phyloP scores from a whole-genome alignment of 2,329 filamentous ascomycete species.

The Dactylellina drechsleri region DNA sequence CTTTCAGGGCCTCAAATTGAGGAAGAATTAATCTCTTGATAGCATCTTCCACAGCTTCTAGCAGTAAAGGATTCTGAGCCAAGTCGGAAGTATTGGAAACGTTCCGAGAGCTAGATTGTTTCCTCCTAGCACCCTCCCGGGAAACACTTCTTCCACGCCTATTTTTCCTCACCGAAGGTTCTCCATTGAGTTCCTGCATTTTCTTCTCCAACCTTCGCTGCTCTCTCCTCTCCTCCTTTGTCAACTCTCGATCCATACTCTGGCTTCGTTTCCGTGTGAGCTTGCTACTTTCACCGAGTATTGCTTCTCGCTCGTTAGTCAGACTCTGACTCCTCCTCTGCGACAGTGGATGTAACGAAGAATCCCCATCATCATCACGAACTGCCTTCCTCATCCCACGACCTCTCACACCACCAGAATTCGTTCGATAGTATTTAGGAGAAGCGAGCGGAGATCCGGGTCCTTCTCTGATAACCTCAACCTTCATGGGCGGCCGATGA shows the following conservation, averaged over 20 bases:
- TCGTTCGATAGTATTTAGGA: slow-evolving; percentile 37
- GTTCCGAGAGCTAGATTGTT: slow-evolving; percentile 63
- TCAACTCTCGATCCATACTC: slow-evolving; percentile 56
- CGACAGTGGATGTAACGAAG: slow-evolving; percentile 45
- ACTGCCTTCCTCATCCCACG: slow-evolving; percentile 23
- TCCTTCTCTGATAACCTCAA: slow-evolving; percentile 52
- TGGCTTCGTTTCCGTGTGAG: slow-evolving; percentile 56
- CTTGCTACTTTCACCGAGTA: slow-evolving; percentile 54
- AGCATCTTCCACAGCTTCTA: slow-evolving; percentile 92
- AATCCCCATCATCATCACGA: slow-evolving; percentile 44
- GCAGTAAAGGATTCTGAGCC: slow-evolving; percentile 88
- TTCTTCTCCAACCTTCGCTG: slow-evolving; percentile 51
- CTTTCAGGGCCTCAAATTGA: slow-evolving; percentile 89
- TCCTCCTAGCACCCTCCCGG: slow-evolving; percentile 66
- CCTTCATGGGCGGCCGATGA: slow-evolving; percentile 35
- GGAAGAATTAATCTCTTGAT: slow-evolving; percentile 89
- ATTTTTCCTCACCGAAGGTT: slow-evolving; percentile 62
- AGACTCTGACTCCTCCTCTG: slow-evolving; percentile 61
- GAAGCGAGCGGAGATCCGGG: slow-evolving; percentile 29
- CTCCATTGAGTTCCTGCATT: slow-evolving; percentile 48
- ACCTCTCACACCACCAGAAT: slow-evolving; percentile 34
- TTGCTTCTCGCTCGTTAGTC: slow-evolving; percentile 62
- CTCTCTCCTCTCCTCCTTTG: slow-evolving; percentile 49
- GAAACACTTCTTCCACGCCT: slow-evolving; percentile 65
- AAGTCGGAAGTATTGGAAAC: slow-evolving; percentile 67